These are phyloP conservation scores for Quercus bicolor DNA, from an alignment of 306 rosid species.

Conservation along the genomic window DNA sequence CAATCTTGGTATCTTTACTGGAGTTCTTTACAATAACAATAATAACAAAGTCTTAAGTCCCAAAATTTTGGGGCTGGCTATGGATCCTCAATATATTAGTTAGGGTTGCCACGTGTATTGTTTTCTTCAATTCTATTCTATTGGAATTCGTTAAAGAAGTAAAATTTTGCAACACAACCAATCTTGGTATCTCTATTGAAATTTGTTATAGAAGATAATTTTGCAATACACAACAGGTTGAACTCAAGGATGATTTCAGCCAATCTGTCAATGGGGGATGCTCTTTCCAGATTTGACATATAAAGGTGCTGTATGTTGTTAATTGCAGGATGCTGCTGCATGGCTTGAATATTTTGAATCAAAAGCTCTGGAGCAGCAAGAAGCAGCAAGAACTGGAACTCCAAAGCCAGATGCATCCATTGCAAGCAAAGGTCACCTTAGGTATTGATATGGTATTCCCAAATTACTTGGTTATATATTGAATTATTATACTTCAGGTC, in stretches of 20 bases:
- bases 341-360: slow-evolving; percentile 98
- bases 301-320: slow-evolving; percentile 1
- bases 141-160: too few relatives aligned
- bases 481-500: slow-evolving; percentile 10
- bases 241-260: neutral
- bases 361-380: slow-evolving; percentile 93
- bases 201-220: neutral
- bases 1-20: neutral
- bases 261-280: neutral
- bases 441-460: slow-evolving; percentile 88
- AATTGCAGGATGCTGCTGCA: slow-evolving; percentile 87
- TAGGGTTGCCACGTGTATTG: too few relatives aligned
- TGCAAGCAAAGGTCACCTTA: slow-evolving; percentile 99
- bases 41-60: too few relatives aligned
- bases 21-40: too few relatives aligned
- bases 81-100: too few relatives aligned
- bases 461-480: slow-evolving; percentile 42
- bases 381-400: slow-evolving; percentile 86
- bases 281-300: slow-evolving; percentile 4
- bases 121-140: too few relatives aligned
- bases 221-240: neutral
- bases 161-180: too few relatives aligned
- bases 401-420: slow-evolving; percentile 89
- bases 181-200: neutral
- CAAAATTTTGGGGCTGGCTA: too few relatives aligned